These are phyloP conservation scores for Trametes hirsuta DNA, from an alignment of 1,284 basidiomycete species.

Conservation along the genomic window DNA sequence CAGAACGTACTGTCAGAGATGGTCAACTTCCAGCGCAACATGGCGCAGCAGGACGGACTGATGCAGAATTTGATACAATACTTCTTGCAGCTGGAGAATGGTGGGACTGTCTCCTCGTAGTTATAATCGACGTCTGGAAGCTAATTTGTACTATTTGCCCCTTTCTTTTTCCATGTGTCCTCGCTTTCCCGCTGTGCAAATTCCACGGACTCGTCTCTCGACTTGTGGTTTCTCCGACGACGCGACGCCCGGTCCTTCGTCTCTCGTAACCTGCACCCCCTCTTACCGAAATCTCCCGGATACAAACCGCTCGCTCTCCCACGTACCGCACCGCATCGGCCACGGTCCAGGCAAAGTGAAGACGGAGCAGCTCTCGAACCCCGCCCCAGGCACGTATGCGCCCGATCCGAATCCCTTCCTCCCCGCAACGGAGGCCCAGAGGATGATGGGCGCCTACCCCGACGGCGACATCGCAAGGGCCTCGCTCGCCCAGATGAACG, in stretches of 20 bases:
- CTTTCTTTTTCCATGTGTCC: conserved; percentile 21
- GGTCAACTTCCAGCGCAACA: conserved; percentile 81
- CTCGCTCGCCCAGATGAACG: conserved; percentile 73
- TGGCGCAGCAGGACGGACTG: conserved; percentile 84
- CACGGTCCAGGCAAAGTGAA: conserved; percentile 33
- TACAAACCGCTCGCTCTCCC: conserved; percentile 3
- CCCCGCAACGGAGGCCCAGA: conserved; percentile 59
- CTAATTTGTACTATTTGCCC: conserved; percentile 29
- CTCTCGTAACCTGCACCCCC: conserved; percentile 1
- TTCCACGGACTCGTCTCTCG: conserved; percentile 22
- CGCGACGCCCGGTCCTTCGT: conserved; percentile 2
- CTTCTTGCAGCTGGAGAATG: conserved; percentile 73
- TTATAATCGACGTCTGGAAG: conserved; percentile 23
- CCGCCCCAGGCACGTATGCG: conserved; percentile 24
- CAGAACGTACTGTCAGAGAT: conserved; percentile 81
- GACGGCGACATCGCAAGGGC: conserved; percentile 63
- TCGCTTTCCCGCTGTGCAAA: conserved; percentile 20
- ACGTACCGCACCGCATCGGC: not conserved
- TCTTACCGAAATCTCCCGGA: conserved; percentile 9
- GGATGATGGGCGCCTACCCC: conserved; percentile 56
- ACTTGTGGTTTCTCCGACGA: conserved; percentile 9
- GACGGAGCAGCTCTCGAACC: conserved; percentile 31
- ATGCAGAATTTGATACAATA: conserved; percentile 86
- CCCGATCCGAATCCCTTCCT: conserved; percentile 54
- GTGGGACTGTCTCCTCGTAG: conserved; percentile 43